These are phyloP conservation scores for Candida taoyuanica DNA, from an alignment of 805 yeast genomes.

Conservation along the genomic window DNA sequence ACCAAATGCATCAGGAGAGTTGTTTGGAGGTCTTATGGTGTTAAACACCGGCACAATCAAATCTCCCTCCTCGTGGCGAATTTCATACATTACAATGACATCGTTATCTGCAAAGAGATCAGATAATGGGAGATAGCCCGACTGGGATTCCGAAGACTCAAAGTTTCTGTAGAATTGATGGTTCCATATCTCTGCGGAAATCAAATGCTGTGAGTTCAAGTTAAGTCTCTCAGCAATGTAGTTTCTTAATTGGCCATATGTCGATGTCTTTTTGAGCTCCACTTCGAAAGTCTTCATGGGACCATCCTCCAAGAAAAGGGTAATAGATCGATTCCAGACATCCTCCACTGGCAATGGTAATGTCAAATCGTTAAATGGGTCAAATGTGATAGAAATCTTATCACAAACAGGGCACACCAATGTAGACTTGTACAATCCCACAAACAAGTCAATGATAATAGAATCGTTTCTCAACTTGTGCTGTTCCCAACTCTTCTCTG, in stretches of 20 bases:
- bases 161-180: constrained; percentile 65
- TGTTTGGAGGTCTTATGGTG: constrained; percentile 36
- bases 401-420: constrained; percentile 81
- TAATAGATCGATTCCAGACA: constrained; percentile 64
- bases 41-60: constrained; percentile 59
- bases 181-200: constrained; percentile 61
- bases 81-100: constrained; percentile 60
- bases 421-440: constrained; percentile 88
- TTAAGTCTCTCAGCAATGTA: constrained; percentile 51
- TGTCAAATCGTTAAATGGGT: constrained; percentile 88
- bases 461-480: constrained; percentile 83
- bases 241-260: constrained; percentile 55
- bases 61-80: constrained; percentile 38
- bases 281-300: constrained; percentile 55
- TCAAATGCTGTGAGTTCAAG: constrained; percentile 34
- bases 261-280: constrained; percentile 62
- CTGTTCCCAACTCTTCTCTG: constrained; percentile 72
- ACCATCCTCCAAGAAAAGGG: constrained; percentile 56
- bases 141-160: constrained; percentile 51
- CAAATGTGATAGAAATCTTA: constrained; percentile 82
- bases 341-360: constrained; percentile 79
- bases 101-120: constrained; percentile 65
- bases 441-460: constrained; percentile 76
- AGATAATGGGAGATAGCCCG: constrained; percentile 54
- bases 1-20: constrained; percentile 53